A percentile compares a stretch with the other conserved stretches of the same genome.
phyloP scores from a whole-genome alignment of 78 protist genomes.

The Polysphondylium violaceum region DNA sequence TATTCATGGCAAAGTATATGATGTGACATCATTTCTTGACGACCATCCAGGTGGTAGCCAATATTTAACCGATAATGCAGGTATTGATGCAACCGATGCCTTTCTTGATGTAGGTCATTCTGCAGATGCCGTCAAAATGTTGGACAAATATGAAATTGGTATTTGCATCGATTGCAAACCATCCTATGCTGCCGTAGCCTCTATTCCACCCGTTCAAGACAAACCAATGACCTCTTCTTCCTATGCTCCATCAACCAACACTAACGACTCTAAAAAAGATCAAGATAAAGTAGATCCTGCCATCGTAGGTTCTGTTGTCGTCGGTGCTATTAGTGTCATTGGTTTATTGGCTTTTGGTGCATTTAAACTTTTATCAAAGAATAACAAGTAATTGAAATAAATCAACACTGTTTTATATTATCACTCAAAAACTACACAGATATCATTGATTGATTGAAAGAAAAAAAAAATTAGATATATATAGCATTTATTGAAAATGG shows the following conservation, averaged over 20 bases:
- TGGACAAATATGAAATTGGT: constrained; percentile 57
- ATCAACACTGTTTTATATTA: neutral
- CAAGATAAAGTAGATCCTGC: neutral
- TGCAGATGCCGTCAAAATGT: constrained; percentile 27
- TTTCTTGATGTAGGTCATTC: constrained; percentile 63
- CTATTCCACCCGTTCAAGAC: neutral
- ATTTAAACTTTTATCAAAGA: neutral
- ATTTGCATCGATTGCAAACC: constrained; percentile 15
- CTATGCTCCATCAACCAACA: no score
- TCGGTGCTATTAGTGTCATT: neutral
- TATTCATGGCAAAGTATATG: constrained; percentile 87
- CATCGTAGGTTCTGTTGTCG: neutral
- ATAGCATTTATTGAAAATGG: neutral
- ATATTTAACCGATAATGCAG: constrained; percentile 29
- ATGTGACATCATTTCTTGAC: constrained; percentile 83
- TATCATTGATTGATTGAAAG: neutral
- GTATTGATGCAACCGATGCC: constrained; percentile 50
- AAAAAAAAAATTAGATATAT: no score
- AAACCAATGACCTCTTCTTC: neutral
- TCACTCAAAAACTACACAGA: neutral
- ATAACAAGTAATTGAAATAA: neutral
- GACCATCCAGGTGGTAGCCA: constrained; percentile 93
- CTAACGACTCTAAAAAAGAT: neutral
- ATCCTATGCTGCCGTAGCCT: neutral
- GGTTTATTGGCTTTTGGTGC: no score